A percentile compares a stretch with the other conserved stretches of the same genome.
Conservation (phyloP, 1,284 basidiomycete genomes). For the Cryptococcus sp. region DNA sequence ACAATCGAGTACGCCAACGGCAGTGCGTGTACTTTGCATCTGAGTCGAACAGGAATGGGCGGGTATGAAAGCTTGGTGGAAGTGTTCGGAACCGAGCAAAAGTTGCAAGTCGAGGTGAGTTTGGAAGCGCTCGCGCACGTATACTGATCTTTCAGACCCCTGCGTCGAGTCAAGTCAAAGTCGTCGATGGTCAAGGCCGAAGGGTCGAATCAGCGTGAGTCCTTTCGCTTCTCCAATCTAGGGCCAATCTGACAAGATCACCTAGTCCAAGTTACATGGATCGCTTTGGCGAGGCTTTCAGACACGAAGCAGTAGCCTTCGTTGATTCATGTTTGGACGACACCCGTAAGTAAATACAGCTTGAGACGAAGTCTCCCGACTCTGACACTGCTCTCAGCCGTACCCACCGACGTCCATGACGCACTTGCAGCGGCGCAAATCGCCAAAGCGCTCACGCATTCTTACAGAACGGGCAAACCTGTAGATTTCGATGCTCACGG, state of each 20-base stretch:
- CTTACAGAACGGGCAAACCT: constrained; percentile 23
- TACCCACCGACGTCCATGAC: constrained; percentile 27
- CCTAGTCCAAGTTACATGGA: constrained; percentile 21
- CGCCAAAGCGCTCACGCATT: constrained; percentile 30
- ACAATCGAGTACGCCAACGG: constrained; percentile 28
- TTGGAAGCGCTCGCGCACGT: neutral
- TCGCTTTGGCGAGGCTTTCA: constrained; percentile 35
- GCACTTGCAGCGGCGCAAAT: constrained; percentile 36
- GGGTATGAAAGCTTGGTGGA: constrained; percentile 36
- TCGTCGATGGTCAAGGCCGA: constrained; percentile 36
- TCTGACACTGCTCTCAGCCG: constrained; percentile 6
- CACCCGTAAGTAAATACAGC: constrained; percentile 10
- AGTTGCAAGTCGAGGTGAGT: constrained; percentile 35
- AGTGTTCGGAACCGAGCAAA: constrained; percentile 34
- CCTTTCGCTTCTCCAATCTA: neutral
- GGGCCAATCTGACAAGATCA: neutral
- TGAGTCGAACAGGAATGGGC: constrained; percentile 31
- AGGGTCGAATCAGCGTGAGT: constrained; percentile 28
- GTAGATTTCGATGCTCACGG: constrained; percentile 35
- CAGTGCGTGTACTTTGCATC: constrained; percentile 24
- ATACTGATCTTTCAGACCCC: constrained; percentile 19
- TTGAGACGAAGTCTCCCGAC: neutral
- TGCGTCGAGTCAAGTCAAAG: constrained; percentile 27
- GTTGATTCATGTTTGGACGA: constrained; percentile 15
- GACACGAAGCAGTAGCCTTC: constrained; percentile 29